Base-by-base conservation (phyloP, 148 eudicot genomes). In the Vaccinium corymbosum region DNA sequence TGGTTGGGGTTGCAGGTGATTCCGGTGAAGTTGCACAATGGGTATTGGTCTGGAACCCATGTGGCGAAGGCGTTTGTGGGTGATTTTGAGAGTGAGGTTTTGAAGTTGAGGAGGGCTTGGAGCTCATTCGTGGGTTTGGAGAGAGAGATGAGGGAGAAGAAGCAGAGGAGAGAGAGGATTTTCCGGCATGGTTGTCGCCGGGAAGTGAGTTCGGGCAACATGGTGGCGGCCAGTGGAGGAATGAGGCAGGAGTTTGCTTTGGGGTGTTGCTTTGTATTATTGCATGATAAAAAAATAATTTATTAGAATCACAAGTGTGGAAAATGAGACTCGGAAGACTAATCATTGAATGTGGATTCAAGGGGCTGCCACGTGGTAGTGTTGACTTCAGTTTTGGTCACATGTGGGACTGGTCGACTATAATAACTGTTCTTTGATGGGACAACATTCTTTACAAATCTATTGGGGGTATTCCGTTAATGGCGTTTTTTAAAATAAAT, bases 11-110 rank as follows among this genome's bases (percentile, higher is more conserved):
- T 61, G 64, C 90, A 88, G 46, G 73, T 72, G 59, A 89, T 73
- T 20, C 90, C 90, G 16, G 90, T 81, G 84, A 89, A 89, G 86
- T 71, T 81, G 85, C 87, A 89, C 7, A 72, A 13, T 1, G 83
- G 14, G 57, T 80, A 81, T 15, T 68, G 53, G 0, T 49, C 64
- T 1, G 82, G 78, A 29, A 61, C 78, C 90, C 90, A 89, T 50
- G 89, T 73, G n/a, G 56, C 53, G 51, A 89, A 83, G 27, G 57
- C 59, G 7, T 10, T 6, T 15, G 85, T 55, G 46, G 68, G 81
- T 77, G 90, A 75, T n/a, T 27, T 61, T 59, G 25, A 15, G 32
- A 88, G 84, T 12, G 81, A 76, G 84, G 83, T 51, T 70, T 86
- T 85, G 85, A 89, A 61, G 20, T 71, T 73, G 80, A 89, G 81